phyloP scores from a whole-genome alignment of 192 early-diverging fungal genomes.

The Paraglomus brasilianum region DNA sequence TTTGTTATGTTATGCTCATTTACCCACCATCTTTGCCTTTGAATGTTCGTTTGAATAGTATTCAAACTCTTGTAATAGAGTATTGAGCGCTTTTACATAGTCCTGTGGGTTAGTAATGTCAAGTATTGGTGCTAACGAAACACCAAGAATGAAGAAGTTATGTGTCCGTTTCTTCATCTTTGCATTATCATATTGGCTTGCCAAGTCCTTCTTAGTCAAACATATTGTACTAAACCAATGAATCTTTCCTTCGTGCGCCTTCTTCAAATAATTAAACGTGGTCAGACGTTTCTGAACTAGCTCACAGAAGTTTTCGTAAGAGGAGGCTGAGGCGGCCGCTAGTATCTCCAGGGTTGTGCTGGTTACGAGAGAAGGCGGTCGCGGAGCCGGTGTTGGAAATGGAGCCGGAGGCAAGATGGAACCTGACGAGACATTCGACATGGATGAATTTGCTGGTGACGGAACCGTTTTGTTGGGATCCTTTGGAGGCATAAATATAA shows the following conservation, averaged over 20 bases:
- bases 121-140: slow-evolving; percentile 61
- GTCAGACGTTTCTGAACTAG: slow-evolving; percentile 47
- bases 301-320: slow-evolving; percentile 43
- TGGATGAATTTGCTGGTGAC: no score
- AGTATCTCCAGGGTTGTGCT: no score
- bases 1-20: no score
- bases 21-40: slow-evolving; percentile 47
- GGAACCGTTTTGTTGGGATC: no score
- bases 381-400: slow-evolving; percentile 26
- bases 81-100: slow-evolving; percentile 60
- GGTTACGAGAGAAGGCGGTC: not conserved
- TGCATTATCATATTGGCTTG: slow-evolving; percentile 37
- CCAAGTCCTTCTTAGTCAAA: slow-evolving; percentile 41
- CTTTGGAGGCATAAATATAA: no score
- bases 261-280: slow-evolving; percentile 45
- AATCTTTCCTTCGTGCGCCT: slow-evolving; percentile 45
- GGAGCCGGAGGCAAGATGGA: slow-evolving; percentile 13
- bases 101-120: slow-evolving; percentile 62
- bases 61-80: slow-evolving; percentile 62
- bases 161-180: slow-evolving; percentile 50
- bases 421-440: no score
- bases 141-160: slow-evolving; percentile 64
- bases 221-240: slow-evolving; percentile 52
- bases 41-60: slow-evolving; percentile 45
- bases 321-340: slow-evolving; percentile 21